Conservation (phyloP, 169 alveolate species). For the Ichthyophthirius multifiliis region DNA sequence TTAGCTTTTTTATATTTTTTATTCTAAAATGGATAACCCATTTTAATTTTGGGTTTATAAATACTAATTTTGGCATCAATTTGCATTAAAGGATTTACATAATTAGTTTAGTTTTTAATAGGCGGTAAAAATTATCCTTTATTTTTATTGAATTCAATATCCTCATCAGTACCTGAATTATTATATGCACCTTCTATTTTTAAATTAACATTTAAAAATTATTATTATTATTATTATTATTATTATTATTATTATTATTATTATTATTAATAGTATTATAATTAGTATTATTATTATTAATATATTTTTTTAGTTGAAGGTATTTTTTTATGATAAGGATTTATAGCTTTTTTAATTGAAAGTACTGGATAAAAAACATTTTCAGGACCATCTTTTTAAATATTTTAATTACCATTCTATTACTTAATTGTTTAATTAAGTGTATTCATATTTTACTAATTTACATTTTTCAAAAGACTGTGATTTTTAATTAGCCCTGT, state of each 20-base stretch:
- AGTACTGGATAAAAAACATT: background rate
- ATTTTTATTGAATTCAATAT: background rate
- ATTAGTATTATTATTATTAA: too few relatives aligned
- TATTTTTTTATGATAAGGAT: too few relatives aligned
- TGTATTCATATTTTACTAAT: background rate
- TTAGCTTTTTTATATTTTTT: too few relatives aligned
- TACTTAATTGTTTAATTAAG: background rate
- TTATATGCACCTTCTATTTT: background rate
- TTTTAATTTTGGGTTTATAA: too few relatives aligned
- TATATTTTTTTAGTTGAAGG: background rate
- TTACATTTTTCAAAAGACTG: background rate
- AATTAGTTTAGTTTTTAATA: background rate
- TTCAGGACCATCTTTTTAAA: background rate
- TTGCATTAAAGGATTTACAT: too few relatives aligned
- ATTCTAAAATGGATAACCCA: too few relatives aligned
- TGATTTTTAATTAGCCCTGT: background rate
- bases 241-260: too few relatives aligned
- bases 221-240: background rate
- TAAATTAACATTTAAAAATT: background rate
- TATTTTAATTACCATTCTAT: background rate
- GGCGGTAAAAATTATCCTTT: background rate
- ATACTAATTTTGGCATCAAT: too few relatives aligned
- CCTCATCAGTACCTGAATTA: conserved; percentile 7
- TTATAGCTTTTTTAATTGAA: background rate
- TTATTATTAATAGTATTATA: too few relatives aligned